Conservation (phyloP, 495 filamentous ascomycete genomes). For the Astrocystis sublimbata region DNA sequence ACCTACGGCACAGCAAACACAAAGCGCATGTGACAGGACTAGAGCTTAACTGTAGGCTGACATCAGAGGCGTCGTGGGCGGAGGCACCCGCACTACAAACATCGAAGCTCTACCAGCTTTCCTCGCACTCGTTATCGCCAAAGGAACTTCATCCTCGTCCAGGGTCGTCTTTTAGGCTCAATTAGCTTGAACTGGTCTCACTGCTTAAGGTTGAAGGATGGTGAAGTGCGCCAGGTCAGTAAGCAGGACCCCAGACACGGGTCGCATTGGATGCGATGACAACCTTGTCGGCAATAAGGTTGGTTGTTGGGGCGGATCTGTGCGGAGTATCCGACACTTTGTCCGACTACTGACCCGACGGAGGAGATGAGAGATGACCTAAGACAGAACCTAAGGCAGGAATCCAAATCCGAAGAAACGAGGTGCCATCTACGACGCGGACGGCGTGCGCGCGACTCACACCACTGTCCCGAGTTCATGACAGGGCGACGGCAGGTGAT, state of each 20-base stretch:
- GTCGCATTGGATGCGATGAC: background rate
- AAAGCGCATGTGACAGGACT: background rate
- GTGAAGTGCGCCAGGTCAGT: background rate
- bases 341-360: background rate
- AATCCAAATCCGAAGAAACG: background rate
- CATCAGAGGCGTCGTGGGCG: background rate
- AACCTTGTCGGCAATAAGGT: too few relatives aligned
- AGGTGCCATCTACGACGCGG: background rate
- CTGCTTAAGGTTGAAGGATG: background rate
- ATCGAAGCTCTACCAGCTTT: background rate
- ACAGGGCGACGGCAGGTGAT: background rate
- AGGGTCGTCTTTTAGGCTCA: background rate
- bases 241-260: background rate
- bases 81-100: background rate
- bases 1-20: background rate
- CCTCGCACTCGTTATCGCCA: too few relatives aligned
- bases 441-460: background rate
- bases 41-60: conserved; percentile 5
- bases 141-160: background rate
- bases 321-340: background rate
- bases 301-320: background rate
- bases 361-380: background rate
- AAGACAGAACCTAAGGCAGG: too few relatives aligned
- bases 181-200: background rate
- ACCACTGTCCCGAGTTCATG: background rate